phyloP scores from a whole-genome alignment of 495 filamentous ascomycete species.

The Penicillium paradoxum region DNA sequence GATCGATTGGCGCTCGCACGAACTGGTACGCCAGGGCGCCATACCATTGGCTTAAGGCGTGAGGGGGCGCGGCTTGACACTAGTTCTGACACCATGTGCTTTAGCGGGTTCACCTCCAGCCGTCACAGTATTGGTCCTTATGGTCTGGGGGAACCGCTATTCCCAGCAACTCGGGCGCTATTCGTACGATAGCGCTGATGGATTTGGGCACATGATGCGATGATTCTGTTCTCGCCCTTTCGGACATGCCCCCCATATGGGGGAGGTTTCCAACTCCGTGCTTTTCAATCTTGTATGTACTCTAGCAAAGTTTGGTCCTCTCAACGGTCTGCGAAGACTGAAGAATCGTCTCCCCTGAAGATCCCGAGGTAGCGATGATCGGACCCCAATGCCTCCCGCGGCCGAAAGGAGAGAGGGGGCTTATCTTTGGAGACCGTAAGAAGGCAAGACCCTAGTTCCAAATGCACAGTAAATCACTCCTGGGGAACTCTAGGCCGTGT shows the following conservation, averaged over 20 bases:
- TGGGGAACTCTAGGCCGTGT: background rate
- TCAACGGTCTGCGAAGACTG: no score
- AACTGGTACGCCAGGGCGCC: conserved; percentile 23
- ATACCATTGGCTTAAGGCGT: conserved; percentile 18
- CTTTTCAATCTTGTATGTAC: no score
- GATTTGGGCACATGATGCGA: conserved; percentile 1
- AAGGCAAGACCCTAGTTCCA: background rate
- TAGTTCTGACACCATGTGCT: conserved; percentile 16
- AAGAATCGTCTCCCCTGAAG: background rate
- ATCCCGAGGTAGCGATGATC: conserved; percentile 15
- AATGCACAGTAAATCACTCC: conserved; percentile 1
- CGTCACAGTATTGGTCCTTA: background rate
- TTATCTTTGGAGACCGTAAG: background rate
- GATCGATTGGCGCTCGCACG: conserved; percentile 26
- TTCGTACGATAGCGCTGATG: background rate
- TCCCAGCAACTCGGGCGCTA: background rate
- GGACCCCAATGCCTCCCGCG: background rate
- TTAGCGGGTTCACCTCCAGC: conserved; percentile 13
- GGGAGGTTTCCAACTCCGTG: no score
- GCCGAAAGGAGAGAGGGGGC: no score
- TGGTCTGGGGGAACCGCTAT: background rate
- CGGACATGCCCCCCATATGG: background rate
- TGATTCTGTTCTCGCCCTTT: conserved; percentile 3
- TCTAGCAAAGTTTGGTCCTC: no score
- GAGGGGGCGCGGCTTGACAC: conserved; percentile 10